Conservation (phyloP, 345 rosid genomes). For the Pistacia integerrima region DNA sequence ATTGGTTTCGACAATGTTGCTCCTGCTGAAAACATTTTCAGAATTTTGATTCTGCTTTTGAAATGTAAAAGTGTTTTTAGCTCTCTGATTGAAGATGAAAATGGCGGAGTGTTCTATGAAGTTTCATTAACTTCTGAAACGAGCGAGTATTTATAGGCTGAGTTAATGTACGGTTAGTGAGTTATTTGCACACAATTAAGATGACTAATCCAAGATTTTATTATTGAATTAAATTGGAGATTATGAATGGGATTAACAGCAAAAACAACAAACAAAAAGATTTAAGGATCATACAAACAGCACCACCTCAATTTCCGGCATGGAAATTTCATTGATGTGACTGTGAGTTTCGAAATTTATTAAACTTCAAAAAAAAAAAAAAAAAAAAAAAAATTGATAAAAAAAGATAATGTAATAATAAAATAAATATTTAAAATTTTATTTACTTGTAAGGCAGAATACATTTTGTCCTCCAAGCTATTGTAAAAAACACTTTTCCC, state of each 20-base stretch:
- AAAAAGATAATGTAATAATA: too few species aligned
- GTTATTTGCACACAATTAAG: neutral
- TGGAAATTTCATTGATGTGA: too few species aligned
- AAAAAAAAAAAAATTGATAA: too few species aligned
- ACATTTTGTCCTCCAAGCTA: too few species aligned
- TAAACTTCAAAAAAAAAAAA: too few species aligned
- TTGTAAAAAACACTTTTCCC: too few species aligned
- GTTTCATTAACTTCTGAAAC: neutral
- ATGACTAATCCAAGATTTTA: neutral
- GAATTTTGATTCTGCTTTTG: neutral
- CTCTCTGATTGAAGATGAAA: neutral
- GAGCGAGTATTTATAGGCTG: too few species aligned
- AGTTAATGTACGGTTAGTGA: neutral
- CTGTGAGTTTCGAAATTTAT: too few species aligned
- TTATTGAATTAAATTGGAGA: neutral
- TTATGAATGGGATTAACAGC: neutral
- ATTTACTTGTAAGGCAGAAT: too few species aligned
- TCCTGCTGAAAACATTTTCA: constrained; percentile 26
- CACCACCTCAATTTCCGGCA: too few species aligned
- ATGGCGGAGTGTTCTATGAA: neutral
- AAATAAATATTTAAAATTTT: too few species aligned
- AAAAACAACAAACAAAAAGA: neutral
- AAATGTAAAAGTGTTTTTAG: neutral
- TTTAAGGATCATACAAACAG: too few species aligned
- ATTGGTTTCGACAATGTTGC: constrained; percentile 33